These are phyloP conservation scores for Heimioporus retisporus DNA, from an alignment of 1,284 basidiomycete species.

Conservation along the genomic window DNA sequence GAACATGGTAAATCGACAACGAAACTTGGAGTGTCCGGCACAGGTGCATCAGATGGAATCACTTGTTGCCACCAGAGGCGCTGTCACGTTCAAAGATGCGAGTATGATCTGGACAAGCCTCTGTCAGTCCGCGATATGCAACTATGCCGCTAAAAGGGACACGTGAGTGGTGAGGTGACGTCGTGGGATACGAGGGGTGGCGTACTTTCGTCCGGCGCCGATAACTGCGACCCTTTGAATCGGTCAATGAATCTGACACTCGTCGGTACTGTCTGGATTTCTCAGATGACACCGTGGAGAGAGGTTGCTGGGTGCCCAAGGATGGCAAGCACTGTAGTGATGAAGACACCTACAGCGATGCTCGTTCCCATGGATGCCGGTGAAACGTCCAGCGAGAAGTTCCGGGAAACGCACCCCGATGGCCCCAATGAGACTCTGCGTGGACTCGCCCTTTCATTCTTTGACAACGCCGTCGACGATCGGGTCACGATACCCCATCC, in stretches of 20 bases:
- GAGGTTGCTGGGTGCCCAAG: constrained; percentile 15
- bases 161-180: neutral
- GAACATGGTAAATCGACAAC: constrained; percentile 20
- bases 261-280: neutral
- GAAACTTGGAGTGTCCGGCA: neutral
- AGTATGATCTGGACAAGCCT: constrained; percentile 24
- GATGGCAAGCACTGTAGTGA: constrained; percentile 7
- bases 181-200: neutral
- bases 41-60: neutral
- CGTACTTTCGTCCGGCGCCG: constrained; percentile 28
- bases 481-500: too few species aligned
- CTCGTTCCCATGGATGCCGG: too few species aligned
- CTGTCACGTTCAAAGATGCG: constrained; percentile 27
- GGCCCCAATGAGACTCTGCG: too few species aligned
- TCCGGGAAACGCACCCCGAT: too few species aligned
- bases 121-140: constrained; percentile 21
- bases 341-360: neutral
- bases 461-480: too few species aligned
- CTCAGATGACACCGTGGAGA: constrained; percentile 2
- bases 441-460: too few species aligned
- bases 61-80: constrained; percentile 20
- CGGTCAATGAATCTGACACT: constrained; percentile 22
- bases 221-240: constrained; percentile 29
- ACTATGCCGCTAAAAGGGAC: constrained; percentile 13
- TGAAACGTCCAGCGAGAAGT: too few species aligned